These are phyloP conservation scores for Sarocladiaceae sp. DNA, from an alignment of 2,329 filamentous ascomycete species.

Conservation along the genomic window DNA sequence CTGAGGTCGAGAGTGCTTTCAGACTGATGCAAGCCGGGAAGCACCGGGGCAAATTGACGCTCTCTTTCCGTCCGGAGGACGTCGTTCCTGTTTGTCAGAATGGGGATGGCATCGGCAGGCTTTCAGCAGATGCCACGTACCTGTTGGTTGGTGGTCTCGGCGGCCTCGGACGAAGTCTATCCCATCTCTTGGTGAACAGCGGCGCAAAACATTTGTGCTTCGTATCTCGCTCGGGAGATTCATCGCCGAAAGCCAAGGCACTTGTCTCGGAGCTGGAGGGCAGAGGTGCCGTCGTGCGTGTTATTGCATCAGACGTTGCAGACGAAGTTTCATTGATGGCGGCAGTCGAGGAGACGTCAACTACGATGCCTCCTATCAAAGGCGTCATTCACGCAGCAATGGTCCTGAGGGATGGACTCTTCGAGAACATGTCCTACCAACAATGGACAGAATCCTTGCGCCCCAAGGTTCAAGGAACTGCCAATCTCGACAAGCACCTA, in stretches of 20 bases:
- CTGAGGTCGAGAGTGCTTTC: constrained; percentile 17
- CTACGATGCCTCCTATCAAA: constrained; percentile 14
- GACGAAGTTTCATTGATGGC: constrained; percentile 5
- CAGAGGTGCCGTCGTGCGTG: no score
- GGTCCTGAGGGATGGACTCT: constrained; percentile 19
- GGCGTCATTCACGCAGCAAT: constrained; percentile 19
- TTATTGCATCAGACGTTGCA: constrained; percentile 31
- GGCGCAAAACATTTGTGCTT: no score
- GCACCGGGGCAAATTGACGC: constrained; percentile 14
- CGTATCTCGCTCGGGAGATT: no score
- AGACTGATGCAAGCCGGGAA: constrained; percentile 15
- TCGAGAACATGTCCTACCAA: constrained; percentile 20
- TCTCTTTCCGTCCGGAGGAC: no score
- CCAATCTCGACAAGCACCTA: constrained; percentile 19
- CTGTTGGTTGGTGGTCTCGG: no score
- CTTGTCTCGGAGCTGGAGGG: no score
- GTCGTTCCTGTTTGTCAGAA: no score
- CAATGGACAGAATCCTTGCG: constrained; percentile 16
- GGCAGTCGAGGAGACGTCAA: constrained; percentile 5
- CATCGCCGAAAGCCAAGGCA: no score
- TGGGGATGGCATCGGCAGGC: no score
- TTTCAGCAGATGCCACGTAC: no score
- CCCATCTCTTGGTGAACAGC: no score
- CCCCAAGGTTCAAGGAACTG: constrained; percentile 25
- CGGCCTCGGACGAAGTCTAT: no score